Evolutionary conservation across 179 eudicot species (phyloP), one percentile per base, ranked within the genome.

Genomic region (Beta corolliflora): DNA sequence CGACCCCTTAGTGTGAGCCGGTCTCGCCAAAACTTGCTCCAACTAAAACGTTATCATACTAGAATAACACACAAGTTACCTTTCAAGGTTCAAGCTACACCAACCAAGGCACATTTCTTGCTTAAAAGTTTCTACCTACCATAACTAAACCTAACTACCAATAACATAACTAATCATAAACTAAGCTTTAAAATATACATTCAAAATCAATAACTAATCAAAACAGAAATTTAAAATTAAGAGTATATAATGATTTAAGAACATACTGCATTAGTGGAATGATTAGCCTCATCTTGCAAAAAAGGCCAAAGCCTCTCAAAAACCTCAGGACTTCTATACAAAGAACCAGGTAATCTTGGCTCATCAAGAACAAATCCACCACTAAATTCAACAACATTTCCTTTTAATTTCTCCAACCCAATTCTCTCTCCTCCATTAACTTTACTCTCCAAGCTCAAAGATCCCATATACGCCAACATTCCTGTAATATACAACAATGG

Each of bases 401-500:
- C 58, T 59, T 56, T 64, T 4, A 25, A 58, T 2, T 11, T 8
- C 79, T 83, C 83, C 9, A 72, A 84, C 86, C 75, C 88, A 50
- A 73, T 59, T 46, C 77, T 80, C 19, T 73, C 80, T 13, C 81
- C 78, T 31, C 68, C 68, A 31, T 73, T 81, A 79, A 81, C 77
- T 71, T 83, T 89, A 80, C 85, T 82, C 77, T 92, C 93, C 75
- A 94, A 81, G 36, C 91, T 92, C 77, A 91, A 72, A 58, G 90
- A 89, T 29, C 98, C 95, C 95, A 95, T 92, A 81, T 95, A 95
- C 89, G 94, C 23, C 88, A 95, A 84, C 97, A 95, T 93, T 48
- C 95, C 97, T 5, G 91, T 76, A 81, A 96, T 89, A 76, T 96
- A 94, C 88, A 96, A 71, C 86, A 96, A 78, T 0, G 99, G 99